phyloP scores from a whole-genome alignment of 805 yeast genomes.

The Hanseniaspora clermontiae region DNA sequence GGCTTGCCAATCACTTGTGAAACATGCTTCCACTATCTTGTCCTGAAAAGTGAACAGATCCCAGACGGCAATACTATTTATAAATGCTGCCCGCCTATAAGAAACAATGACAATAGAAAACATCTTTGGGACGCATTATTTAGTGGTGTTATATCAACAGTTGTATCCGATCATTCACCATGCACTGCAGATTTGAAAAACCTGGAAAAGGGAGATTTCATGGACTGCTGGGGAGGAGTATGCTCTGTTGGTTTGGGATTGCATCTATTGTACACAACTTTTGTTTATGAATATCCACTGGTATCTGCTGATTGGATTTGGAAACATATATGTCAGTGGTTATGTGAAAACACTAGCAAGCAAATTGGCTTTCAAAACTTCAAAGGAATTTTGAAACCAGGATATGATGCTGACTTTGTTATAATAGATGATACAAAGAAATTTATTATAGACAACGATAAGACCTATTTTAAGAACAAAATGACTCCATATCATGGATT shows the following conservation, averaged over 20 bases:
- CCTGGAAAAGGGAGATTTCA: slow-evolving; percentile 70
- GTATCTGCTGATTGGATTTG: background rate
- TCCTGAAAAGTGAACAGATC: slow-evolving; percentile 65
- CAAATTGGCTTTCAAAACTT: slow-evolving; percentile 65
- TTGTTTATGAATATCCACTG: background rate
- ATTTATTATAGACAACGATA: slow-evolving; percentile 40
- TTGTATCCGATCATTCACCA: slow-evolving; percentile 92
- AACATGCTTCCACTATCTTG: slow-evolving; percentile 86
- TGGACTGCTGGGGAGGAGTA: slow-evolving; percentile 94
- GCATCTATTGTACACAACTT: slow-evolving; percentile 63
- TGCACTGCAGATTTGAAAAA: slow-evolving; percentile 87
- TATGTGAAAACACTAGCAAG: slow-evolving; percentile 66
- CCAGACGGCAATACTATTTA: slow-evolving; percentile 67
- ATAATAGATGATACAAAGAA: slow-evolving; percentile 55
- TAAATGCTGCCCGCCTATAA: slow-evolving; percentile 92
- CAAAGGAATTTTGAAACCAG: slow-evolving; percentile 63
- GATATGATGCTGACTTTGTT: slow-evolving; percentile 80
- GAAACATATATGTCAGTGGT: slow-evolving; percentile 57
- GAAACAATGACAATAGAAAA: slow-evolving; percentile 58
- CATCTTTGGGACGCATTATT: slow-evolving; percentile 68
- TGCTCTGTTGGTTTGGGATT: slow-evolving; percentile 86
- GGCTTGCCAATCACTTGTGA: slow-evolving; percentile 67
- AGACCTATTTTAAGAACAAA: slow-evolving; percentile 69
- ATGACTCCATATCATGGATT: slow-evolving; percentile 75
- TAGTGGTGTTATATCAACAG: slow-evolving; percentile 57